A percentile compares a stretch with the other conserved stretches of the same genome.
These are phyloP conservation scores for Sphaceloma murrayae DNA, from an alignment of 2,329 filamentous ascomycete species.

Conservation along the genomic window DNA sequence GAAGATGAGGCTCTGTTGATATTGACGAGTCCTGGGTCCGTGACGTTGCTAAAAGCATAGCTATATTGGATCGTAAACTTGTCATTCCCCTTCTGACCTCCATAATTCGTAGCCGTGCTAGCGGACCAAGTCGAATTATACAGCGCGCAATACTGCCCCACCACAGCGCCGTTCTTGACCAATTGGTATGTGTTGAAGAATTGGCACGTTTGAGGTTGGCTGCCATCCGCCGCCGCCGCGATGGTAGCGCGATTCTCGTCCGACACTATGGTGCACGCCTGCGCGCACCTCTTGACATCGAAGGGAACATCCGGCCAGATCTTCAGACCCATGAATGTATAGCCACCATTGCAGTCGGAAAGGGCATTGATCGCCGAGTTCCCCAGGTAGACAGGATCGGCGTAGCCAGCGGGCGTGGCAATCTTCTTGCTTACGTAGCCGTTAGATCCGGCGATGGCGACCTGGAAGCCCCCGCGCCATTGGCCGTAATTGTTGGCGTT, in stretches of 20 bases:
- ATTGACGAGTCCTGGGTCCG: constrained; percentile 4
- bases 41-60: constrained; percentile 20
- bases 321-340: constrained; percentile 11
- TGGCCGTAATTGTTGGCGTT: constrained; percentile 20
- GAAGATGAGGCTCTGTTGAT: too few relatives aligned
- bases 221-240: constrained; percentile 11
- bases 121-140: constrained; percentile 22
- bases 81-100: constrained; percentile 20
- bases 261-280: background rate
- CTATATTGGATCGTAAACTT: constrained; percentile 21
- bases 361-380: constrained; percentile 26
- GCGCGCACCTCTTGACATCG: constrained; percentile 19
- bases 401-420: constrained; percentile 18
- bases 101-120: constrained; percentile 23
- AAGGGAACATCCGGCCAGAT: constrained; percentile 24
- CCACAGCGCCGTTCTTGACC: constrained; percentile 21
- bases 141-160: constrained; percentile 25
- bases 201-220: constrained; percentile 24
- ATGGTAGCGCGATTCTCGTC: background rate
- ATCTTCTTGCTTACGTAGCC: constrained; percentile 24
- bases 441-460: constrained; percentile 28
- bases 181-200: constrained; percentile 30
- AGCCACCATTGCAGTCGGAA: background rate
- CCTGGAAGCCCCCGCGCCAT: constrained; percentile 24
- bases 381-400: constrained; percentile 19